Evolutionary conservation across 176 grass and related monocot genomes (phyloP).

Genomic region (barley (Hordeum vulgare)): MorexV3_pseudomolecules_assembly NC_058523.1:542574995-542575494

Average conservation of each 20-base stretch:
- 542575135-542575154: background rate
- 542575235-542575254: background rate
- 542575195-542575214: background rate
- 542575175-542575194: background rate
- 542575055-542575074: background rate
- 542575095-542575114: background rate
- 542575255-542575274: background rate
- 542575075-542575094: constrained; percentile 20
- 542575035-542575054: constrained; percentile 11
- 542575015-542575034: background rate
- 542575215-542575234: constrained; percentile 15
- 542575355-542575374: background rate
- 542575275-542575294: constrained; percentile 14
- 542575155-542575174: background rate
- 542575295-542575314: constrained; percentile 17
- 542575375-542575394: constrained; percentile 25
- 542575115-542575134: background rate
- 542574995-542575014: background rate
- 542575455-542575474: constrained; percentile 4
- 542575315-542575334: constrained; percentile 40
- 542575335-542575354: constrained; percentile 6
- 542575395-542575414: background rate
- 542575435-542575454: background rate
- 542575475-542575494: constrained; percentile 14
- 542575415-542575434: background rate